These are phyloP conservation scores for Verticillium isaacii DNA, from an alignment of 2,329 filamentous ascomycete species.

Conservation along the genomic window DNA sequence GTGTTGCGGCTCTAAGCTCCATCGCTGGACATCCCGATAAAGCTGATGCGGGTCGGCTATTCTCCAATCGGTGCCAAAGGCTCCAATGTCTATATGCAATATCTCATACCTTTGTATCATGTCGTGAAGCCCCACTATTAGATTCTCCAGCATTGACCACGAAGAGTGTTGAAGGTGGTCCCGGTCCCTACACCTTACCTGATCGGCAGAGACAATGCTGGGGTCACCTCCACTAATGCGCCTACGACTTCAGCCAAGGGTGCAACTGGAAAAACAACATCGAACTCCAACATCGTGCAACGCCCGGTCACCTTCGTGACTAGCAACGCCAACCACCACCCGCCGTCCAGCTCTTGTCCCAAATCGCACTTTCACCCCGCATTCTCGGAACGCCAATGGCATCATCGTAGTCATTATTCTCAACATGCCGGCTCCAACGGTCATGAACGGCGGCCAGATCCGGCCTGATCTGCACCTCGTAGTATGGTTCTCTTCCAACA, in stretches of 20 bases:
- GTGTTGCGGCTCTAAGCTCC: neutral
- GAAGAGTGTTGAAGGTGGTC: no score
- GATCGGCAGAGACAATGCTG: neutral
- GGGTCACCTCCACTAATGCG: neutral
- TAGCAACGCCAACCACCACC: neutral
- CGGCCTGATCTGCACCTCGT: slow-evolving; percentile 44
- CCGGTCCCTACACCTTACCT: no score
- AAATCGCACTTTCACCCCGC: neutral
- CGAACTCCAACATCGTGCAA: neutral
- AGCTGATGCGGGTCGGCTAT: neutral
- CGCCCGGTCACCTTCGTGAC: neutral
- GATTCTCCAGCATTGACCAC: no score
- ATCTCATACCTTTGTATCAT: no score
- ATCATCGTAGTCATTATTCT: neutral
- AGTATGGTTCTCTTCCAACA: slow-evolving; percentile 25
- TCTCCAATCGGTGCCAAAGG: neutral
- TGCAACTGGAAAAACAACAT: neutral
- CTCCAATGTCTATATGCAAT: no score
- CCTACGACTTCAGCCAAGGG: neutral
- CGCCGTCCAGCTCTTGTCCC: neutral
- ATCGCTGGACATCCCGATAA: neutral
- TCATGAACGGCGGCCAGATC: slow-evolving; percentile 31
- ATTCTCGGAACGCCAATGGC: neutral
- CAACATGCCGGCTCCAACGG: slow-evolving; percentile 11
- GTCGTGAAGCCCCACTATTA: no score